phyloP scores from a whole-genome alignment of 129 eudicot genomes.

The Ambrosia artemisiifolia region DNA sequence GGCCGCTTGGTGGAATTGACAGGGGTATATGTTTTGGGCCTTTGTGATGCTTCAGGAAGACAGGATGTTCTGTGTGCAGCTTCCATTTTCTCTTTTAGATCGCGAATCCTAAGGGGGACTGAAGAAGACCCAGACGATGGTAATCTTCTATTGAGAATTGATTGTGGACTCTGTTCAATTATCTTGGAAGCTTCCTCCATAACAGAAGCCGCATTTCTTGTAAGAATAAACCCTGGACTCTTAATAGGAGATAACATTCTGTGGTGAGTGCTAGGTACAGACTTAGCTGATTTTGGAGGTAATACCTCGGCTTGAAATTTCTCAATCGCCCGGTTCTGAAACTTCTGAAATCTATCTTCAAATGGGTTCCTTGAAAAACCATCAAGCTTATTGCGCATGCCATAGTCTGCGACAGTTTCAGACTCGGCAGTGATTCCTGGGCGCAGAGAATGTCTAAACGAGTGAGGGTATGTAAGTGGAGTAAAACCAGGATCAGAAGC shows the following conservation, averaged over 20 bases:
- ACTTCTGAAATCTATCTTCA: constrained; percentile 56
- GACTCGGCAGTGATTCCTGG: constrained; percentile 35
- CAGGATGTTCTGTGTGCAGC: constrained; percentile 53
- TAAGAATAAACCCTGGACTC: constrained; percentile 85
- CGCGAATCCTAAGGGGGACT: constrained; percentile 55
- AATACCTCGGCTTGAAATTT: constrained; percentile 82
- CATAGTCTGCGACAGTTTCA: constrained; percentile 46
- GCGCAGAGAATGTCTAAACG: constrained; percentile 52
- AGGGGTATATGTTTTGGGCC: constrained; percentile 32
- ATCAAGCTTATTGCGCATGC: constrained; percentile 60
- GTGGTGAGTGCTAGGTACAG: constrained; percentile 69
- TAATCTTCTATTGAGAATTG: constrained; percentile 39
- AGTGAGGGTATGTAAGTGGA: constrained; percentile 42
- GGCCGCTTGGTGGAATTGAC: constrained; percentile 39
- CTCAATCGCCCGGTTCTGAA: constrained; percentile 70
- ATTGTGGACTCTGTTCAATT: constrained; percentile 66
- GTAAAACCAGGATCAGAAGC: constrained; percentile 36
- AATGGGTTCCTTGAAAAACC: constrained; percentile 64
- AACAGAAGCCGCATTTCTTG: constrained; percentile 68
- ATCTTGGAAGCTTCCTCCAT: constrained; percentile 90
- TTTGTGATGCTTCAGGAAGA: constrained; percentile 39
- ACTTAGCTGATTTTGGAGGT: constrained; percentile 88
- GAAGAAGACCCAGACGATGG: constrained; percentile 58
- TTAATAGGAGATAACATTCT: constrained; percentile 88
- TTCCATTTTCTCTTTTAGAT: constrained; percentile 69